These are phyloP conservation scores for Camellia granthamiana DNA, from an alignment of 148 eudicot genomes.

Conservation along the genomic window DNA sequence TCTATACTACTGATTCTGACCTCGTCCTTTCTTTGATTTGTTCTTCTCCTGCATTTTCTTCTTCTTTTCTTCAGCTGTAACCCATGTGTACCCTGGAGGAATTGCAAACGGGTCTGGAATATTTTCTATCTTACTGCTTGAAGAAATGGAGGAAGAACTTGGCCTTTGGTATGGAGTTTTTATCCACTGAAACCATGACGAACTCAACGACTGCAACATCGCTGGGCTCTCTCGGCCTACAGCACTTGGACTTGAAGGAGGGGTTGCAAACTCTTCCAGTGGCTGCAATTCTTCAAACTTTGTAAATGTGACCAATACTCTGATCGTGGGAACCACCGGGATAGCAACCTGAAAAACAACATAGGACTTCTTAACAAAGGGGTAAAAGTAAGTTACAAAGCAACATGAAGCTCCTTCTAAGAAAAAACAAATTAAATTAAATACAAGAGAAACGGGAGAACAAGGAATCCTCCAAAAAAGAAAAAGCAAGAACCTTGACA, in stretches of 20 bases:
- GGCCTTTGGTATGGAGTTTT: constrained; percentile 24
- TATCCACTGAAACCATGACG: constrained; percentile 35
- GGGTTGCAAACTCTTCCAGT: constrained; percentile 78
- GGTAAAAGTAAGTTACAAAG: not conserved
- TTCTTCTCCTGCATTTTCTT: constrained; percentile 65
- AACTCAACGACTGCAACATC: constrained; percentile 24
- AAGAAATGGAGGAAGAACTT: constrained; percentile 1
- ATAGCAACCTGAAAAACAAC: constrained; percentile 63
- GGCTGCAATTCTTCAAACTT: constrained; percentile 88
- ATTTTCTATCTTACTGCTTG: constrained; percentile 38
- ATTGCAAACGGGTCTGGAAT: constrained; percentile 72
- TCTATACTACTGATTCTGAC: constrained; percentile 25
- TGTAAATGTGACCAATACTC: constrained; percentile 81
- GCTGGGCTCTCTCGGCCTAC: constrained; percentile 39
- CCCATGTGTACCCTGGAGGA: constrained; percentile 73
- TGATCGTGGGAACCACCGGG: constrained; percentile 79
- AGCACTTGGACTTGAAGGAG: constrained; percentile 77
- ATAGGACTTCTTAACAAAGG: not conserved
- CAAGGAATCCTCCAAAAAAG: too few relatives aligned
- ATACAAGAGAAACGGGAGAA: not conserved
- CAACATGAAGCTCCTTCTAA: not conserved
- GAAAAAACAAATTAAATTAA: not conserved
- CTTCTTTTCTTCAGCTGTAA: constrained; percentile 71
- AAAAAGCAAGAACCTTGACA: too few relatives aligned
- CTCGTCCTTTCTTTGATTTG: constrained; percentile 45